Conservation (phyloP, 2,329 filamentous ascomycete species). For the Fragosphaeria purpurea region DNA sequence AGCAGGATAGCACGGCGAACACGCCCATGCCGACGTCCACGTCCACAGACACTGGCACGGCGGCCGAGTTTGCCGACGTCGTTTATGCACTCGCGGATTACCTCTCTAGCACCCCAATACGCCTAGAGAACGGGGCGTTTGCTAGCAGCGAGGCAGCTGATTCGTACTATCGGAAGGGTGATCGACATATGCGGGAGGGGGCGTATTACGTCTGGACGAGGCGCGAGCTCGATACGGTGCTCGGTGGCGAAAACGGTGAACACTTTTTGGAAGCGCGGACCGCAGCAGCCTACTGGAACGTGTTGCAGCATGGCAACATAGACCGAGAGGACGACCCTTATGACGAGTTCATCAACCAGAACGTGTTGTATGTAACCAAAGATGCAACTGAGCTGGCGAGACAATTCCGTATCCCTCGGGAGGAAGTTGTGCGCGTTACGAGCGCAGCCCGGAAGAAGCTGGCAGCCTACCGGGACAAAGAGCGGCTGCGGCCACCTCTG, state of each 20-base stretch:
- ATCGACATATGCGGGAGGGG: constrained; percentile 76
- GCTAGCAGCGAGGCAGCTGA: constrained; percentile 86
- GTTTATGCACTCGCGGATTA: constrained; percentile 83
- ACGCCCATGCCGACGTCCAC: too few species aligned
- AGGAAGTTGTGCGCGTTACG: constrained; percentile 59
- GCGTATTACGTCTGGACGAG: constrained; percentile 92
- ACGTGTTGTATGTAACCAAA: constrained; percentile 66
- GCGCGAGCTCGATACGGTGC: constrained; percentile 70
- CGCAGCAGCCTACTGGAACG: constrained; percentile 74
- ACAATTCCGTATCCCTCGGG: constrained; percentile 62
- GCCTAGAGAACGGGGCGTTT: constrained; percentile 62
- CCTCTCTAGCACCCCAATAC: constrained; percentile 61
- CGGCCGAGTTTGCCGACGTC: constrained; percentile 64
- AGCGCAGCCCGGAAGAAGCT: constrained; percentile 58
- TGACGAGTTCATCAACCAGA: constrained; percentile 91
- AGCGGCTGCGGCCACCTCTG: constrained; percentile 64
- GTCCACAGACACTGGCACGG: constrained; percentile 19
- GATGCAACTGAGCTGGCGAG: constrained; percentile 60
- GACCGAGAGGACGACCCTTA: constrained; percentile 72
- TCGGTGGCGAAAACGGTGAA: constrained; percentile 36
- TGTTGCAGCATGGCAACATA: constrained; percentile 78
- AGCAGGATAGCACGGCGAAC: not conserved
- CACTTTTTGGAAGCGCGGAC: constrained; percentile 56
- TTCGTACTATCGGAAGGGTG: constrained; percentile 62
- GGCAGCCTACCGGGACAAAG: constrained; percentile 58